A percentile compares a stretch with the other conserved stretches of the same genome.
Evolutionary conservation across 1,284 basidiomycete species (phyloP).

Genomic region (Leccinum olivaceoglutinosum): DNA sequence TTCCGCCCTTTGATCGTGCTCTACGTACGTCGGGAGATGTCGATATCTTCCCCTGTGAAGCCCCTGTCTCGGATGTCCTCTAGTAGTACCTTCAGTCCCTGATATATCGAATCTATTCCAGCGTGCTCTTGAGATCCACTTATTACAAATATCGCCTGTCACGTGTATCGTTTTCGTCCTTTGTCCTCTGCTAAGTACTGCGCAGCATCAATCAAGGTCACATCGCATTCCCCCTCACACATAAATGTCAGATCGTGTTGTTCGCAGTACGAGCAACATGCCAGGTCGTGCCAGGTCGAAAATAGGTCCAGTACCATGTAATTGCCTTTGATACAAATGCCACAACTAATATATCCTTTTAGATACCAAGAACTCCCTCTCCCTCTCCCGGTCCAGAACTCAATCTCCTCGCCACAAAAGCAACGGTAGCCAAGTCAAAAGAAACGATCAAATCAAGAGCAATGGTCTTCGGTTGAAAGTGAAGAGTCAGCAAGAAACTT

Average conservation of each 20-base stretch:
- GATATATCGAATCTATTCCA: too few relatives aligned
- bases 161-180: too few relatives aligned
- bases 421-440: not conserved
- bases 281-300: not conserved
- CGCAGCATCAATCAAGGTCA: not conserved
- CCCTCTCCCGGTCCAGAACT: not conserved
- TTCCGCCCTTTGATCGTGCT: too few relatives aligned
- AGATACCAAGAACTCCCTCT: not conserved
- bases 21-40: too few relatives aligned
- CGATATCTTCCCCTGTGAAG: too few relatives aligned
- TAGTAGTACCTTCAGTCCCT: too few relatives aligned
- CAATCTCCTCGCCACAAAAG: not conserved
- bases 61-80: too few relatives aligned
- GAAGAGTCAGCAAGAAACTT: not conserved
- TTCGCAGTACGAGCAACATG: not conserved
- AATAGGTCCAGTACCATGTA: not conserved
- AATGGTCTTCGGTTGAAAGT: not conserved
- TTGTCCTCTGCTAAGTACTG: not conserved
- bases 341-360: not conserved
- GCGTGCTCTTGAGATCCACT: too few relatives aligned
- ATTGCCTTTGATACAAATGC: not conserved
- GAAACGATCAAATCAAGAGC: not conserved
- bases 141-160: too few relatives aligned
- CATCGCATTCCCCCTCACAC: not conserved
- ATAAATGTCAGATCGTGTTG: not conserved